Conservation (phyloP, 306 rosid species). For the Hippophae rhamnoides region DNA sequence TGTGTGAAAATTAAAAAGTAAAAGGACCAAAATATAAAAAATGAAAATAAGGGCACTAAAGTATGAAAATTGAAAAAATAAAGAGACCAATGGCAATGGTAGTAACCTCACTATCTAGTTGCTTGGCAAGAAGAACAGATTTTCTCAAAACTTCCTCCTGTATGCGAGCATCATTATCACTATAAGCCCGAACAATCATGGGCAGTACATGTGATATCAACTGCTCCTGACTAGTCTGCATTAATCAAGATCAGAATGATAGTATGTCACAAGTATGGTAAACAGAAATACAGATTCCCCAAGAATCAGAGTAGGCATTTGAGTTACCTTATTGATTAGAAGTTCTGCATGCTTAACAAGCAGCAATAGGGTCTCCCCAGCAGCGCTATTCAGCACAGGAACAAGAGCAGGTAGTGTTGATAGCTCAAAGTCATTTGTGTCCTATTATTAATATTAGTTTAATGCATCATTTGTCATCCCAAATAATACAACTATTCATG, state of each 20-base stretch:
- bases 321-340: slow-evolving; percentile 73
- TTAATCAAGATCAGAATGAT: slow-evolving; percentile 22
- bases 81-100: slow-evolving; percentile 9
- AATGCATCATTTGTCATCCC: too few relatives aligned
- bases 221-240: slow-evolving; percentile 75
- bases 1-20: too few relatives aligned
- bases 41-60: too few relatives aligned
- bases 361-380: slow-evolving; percentile 77
- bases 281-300: neutral
- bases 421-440: slow-evolving; percentile 84
- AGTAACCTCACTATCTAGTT: slow-evolving; percentile 79
- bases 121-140: slow-evolving; percentile 64
- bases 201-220: slow-evolving; percentile 81
- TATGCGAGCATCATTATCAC: slow-evolving; percentile 81
- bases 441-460: slow-evolving; percentile 33
- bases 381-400: slow-evolving; percentile 79
- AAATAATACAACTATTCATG: too few relatives aligned
- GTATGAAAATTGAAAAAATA: too few relatives aligned
- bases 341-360: slow-evolving; percentile 90
- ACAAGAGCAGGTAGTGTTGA: slow-evolving; percentile 91
- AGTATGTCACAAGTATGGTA: neutral
- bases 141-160: slow-evolving; percentile 95
- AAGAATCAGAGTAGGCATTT: neutral
- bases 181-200: slow-evolving; percentile 87
- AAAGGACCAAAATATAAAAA: too few relatives aligned